Conservation (phyloP, 2,329 filamentous ascomycete genomes). For the Penicillium olsonii region DNA sequence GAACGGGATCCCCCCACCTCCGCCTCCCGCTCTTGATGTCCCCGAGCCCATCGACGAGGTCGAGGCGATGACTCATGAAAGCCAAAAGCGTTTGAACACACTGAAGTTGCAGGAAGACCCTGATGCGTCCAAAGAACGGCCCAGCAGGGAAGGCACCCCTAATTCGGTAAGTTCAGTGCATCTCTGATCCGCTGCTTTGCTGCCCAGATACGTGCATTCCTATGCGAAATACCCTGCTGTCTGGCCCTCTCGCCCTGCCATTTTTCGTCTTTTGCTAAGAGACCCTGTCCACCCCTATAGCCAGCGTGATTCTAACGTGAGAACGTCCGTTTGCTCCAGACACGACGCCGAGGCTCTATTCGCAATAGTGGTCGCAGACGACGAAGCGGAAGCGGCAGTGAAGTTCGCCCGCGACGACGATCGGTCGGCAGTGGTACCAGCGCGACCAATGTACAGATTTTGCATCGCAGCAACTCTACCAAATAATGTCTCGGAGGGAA, state of each 20-base stretch:
- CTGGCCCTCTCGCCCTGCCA: slow-evolving; percentile 14
- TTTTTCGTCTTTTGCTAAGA: slow-evolving; percentile 45
- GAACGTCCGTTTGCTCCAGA: slow-evolving; percentile 48
- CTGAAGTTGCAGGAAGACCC: slow-evolving; percentile 82
- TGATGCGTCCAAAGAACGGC: slow-evolving; percentile 54
- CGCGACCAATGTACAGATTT: slow-evolving; percentile 34
- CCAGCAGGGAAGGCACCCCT: slow-evolving; percentile 38
- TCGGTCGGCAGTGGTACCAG: slow-evolving; percentile 39
- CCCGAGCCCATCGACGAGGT: slow-evolving; percentile 64
- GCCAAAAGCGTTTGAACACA: slow-evolving; percentile 83
- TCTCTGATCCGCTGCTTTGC: slow-evolving; percentile 25
- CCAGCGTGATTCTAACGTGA: slow-evolving; percentile 51
- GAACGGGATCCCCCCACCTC: slow-evolving; percentile 43
- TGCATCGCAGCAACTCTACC: slow-evolving; percentile 46
- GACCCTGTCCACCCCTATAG: slow-evolving; percentile 37
- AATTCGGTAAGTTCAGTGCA: slow-evolving; percentile 47
- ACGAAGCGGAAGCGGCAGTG: slow-evolving; percentile 44
- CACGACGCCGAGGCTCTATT: slow-evolving; percentile 46
- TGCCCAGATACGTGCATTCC: slow-evolving; percentile 26
- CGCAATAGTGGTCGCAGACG: slow-evolving; percentile 40
- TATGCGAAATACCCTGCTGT: slow-evolving; percentile 22
- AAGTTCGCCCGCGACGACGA: slow-evolving; percentile 44
- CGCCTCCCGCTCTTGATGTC: slow-evolving; percentile 46
- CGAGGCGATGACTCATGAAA: slow-evolving; percentile 78
- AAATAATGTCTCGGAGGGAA: slow-evolving; percentile 33